A percentile compares a stretch with the other conserved stretches of the same genome.
Evolutionary conservation across 1,284 basidiomycete species (phyloP).

Genomic region (Trichosporon asahii): DNA sequence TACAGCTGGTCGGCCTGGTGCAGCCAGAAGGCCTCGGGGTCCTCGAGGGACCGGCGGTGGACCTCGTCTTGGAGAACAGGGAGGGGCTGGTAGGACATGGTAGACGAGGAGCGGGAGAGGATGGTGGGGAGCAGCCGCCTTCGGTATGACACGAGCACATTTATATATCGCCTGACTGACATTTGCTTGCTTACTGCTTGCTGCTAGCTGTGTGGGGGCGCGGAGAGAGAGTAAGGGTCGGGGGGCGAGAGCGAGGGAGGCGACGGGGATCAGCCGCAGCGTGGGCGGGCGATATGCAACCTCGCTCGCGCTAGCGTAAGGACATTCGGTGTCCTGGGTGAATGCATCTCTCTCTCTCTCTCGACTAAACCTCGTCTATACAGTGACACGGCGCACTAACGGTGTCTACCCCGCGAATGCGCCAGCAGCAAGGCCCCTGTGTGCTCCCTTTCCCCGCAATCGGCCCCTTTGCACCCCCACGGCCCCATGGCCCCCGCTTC

Average conservation of each 20-base stretch:
- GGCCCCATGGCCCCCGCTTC: neutral
- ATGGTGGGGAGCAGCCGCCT: neutral
- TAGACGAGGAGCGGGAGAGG: neutral
- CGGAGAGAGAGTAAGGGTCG: neutral
- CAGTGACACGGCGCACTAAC: neutral
- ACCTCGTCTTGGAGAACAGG: constrained; percentile 24
- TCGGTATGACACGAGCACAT: neutral
- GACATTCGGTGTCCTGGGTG: neutral
- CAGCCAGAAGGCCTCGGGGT: constrained; percentile 27
- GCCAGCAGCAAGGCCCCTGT: neutral
- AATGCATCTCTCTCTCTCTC: neutral
- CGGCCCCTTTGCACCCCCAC: neutral
- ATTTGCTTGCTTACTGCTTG: no score
- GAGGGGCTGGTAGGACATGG: constrained; percentile 10
- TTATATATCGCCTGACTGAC: neutral
- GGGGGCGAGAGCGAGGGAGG: neutral
- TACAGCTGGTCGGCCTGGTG: constrained; percentile 26
- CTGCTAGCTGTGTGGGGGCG: no score
- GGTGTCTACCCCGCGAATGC: neutral
- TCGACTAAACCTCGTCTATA: constrained; percentile 12
- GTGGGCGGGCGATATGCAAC: neutral
- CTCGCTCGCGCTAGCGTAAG: neutral
- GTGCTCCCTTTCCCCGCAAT: constrained; percentile 4
- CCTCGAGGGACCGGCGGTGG: constrained; percentile 21
- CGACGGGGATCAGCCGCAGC: neutral